Evolutionary conservation across 2,329 filamentous ascomycete species (phyloP), one percentile per base, ranked within the genome.

Genomic region (Fusarium sp.): DNA sequence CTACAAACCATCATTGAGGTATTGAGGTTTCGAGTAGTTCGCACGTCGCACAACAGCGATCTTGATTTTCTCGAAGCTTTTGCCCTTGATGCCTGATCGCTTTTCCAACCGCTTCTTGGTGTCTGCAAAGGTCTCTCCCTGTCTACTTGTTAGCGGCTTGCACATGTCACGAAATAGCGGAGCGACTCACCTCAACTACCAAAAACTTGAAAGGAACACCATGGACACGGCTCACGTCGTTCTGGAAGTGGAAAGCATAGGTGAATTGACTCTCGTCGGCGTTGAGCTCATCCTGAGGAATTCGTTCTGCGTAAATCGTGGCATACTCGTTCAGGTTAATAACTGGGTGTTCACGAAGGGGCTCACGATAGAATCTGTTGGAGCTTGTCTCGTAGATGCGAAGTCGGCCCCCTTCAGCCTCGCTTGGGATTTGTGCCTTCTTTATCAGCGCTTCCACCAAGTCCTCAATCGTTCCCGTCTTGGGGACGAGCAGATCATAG

Each of bases 21-120:
- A 96, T 61, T 88, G 86, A 24, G 94, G 91, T 75, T 91, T 93
- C 38, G 91, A 89, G 79, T 92, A 96, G 40, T 83, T 83, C 50
- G 88, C 85, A 76, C 91, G 85, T 77, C 89, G 84, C 50, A 97
- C 86, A 30, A 97, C 80, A 8, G 94, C 92, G 82, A 99, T 97
- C 79, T 96, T 97, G 79, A 99, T 96, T 84, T 98, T 98, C 79
- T 99, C 95, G 71, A 99, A 94, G 69, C 93, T 93, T 84, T 99
- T 99, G 78, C 96, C 96, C 80, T 97, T 97, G 81, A 99, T 90
- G 24, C 94, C 94, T 1, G 93, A 97, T 60, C 95, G 87, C 78
- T 94, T 95, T 71, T 96, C 94, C 6, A 99, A 83, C n/a, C 96
- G 89, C 80, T 97, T 93, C 82, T 95, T 97, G 42, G 94, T 97